phyloP scores from a whole-genome alignment of 2,329 filamentous ascomycete genomes.

The Zarea fungicola region DNA sequence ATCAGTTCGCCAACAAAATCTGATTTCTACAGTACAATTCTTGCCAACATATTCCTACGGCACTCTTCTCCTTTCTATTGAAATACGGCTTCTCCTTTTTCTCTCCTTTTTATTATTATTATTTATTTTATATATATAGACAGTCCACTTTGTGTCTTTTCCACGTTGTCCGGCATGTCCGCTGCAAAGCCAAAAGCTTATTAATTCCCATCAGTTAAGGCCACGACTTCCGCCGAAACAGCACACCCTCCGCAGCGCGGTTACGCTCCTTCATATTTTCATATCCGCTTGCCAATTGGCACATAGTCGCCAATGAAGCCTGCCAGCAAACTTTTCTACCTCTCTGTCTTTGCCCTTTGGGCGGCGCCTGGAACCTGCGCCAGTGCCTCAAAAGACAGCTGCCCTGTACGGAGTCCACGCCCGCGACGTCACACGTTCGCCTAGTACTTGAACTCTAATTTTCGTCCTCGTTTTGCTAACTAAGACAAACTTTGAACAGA shows the following conservation, averaged over 20 bases:
- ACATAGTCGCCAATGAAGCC: conserved; percentile 40
- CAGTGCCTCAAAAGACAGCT: conserved; percentile 39
- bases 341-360: conserved; percentile 53
- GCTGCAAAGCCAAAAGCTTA: conserved; percentile 1
- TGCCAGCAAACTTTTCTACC: conserved; percentile 50
- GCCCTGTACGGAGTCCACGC: conserved; percentile 43
- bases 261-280: neutral
- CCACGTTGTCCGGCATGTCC: conserved; percentile 6
- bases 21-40: neutral
- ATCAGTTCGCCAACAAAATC: neutral
- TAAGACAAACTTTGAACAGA: conserved; percentile 49
- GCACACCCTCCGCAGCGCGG: neutral
- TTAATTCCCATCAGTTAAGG: conserved; percentile 4
- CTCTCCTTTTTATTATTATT: too few relatives aligned
- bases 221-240: neutral
- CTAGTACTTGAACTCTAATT: neutral
- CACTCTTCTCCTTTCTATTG: neutral
- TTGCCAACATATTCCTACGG: neutral
- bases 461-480: conserved; percentile 33
- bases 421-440: conserved; percentile 11
- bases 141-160: too few relatives aligned
- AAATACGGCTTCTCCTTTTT: too few relatives aligned
- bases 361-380: conserved; percentile 42
- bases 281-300: neutral
- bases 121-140: too few relatives aligned